Conservation (phyloP, 805 yeast species). For the Lachancea meyersii region DNA sequence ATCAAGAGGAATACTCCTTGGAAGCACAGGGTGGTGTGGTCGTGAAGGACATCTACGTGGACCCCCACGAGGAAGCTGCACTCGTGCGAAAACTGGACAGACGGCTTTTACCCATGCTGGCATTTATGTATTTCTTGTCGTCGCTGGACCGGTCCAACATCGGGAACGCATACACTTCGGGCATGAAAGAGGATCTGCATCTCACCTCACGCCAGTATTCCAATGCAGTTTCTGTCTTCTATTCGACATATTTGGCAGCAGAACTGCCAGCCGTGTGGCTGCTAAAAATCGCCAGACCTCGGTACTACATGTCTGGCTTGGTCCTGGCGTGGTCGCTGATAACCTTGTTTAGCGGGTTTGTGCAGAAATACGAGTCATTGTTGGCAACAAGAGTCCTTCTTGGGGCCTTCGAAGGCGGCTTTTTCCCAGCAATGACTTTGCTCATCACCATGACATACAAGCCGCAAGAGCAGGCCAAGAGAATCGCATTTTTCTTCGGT, state of each 20-base stretch:
- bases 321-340: slow-evolving; percentile 32
- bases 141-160: slow-evolving; percentile 51
- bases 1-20: too few species aligned
- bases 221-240: slow-evolving; percentile 34
- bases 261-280: slow-evolving; percentile 33
- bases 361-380: slow-evolving; percentile 31
- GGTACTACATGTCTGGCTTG: slow-evolving; percentile 21
- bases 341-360: slow-evolving; percentile 32
- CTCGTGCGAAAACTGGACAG: slow-evolving; percentile 30
- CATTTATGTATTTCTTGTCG: slow-evolving; percentile 33
- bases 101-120: slow-evolving; percentile 30
- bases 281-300: slow-evolving; percentile 26
- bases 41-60: slow-evolving; percentile 12
- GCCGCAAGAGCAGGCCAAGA: slow-evolving; percentile 33
- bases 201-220: slow-evolving; percentile 42
- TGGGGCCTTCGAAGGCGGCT: slow-evolving; percentile 41
- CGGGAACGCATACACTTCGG: slow-evolving; percentile 53
- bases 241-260: slow-evolving; percentile 34
- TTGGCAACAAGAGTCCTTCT: slow-evolving; percentile 37
- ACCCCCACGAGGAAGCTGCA: slow-evolving; percentile 15
- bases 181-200: slow-evolving; percentile 46
- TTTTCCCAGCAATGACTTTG: slow-evolving; percentile 36
- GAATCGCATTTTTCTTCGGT: slow-evolving; percentile 37
- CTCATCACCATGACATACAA: slow-evolving; percentile 35
- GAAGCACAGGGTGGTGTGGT: too few species aligned